phyloP scores from a whole-genome alignment of 2,329 filamentous ascomycete genomes.

The Lasiodiplodia sp. region DNA sequence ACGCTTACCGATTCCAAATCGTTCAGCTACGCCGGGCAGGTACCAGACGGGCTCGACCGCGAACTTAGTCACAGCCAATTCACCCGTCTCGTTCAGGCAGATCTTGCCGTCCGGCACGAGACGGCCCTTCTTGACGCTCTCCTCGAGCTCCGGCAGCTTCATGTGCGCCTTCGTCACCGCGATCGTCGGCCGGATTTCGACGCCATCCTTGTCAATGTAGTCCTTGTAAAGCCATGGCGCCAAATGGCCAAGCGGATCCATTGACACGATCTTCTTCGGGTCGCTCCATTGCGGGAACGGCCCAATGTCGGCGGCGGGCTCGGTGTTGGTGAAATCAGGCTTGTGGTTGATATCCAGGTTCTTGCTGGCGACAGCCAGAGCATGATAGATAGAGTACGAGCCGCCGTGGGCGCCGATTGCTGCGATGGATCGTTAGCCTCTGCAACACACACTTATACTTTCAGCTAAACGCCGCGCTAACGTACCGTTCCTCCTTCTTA shows the following conservation, averaged over 20 bases:
- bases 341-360: conserved; percentile 84
- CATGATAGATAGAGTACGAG: conserved; percentile 95
- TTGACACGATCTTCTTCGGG: conserved; percentile 92
- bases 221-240: conserved; percentile 84
- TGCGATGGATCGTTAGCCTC: conserved; percentile 36
- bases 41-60: conserved; percentile 87
- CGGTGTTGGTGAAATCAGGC: conserved; percentile 81
- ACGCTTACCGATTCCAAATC: conserved; percentile 80
- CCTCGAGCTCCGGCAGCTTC: conserved; percentile 93
- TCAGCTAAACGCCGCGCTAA: conserved; percentile 16
- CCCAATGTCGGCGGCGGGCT: conserved; percentile 88
- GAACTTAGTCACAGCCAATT: conserved; percentile 93
- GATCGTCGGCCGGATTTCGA: conserved; percentile 89
- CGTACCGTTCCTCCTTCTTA: conserved; percentile 80
- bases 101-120: conserved; percentile 86
- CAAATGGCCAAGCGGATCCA: conserved; percentile 94
- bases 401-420: conserved; percentile 79
- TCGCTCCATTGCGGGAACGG: conserved; percentile 91
- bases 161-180: conserved; percentile 93
- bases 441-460: not conserved
- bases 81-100: conserved; percentile 83
- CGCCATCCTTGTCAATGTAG: conserved; percentile 76
- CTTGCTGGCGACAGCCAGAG: conserved; percentile 88
- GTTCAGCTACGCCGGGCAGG: conserved; percentile 73
- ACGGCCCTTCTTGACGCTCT: conserved; percentile 81